phyloP scores from a whole-genome alignment of 1,284 basidiomycete genomes.

The Boletellus deceptivus region DNA sequence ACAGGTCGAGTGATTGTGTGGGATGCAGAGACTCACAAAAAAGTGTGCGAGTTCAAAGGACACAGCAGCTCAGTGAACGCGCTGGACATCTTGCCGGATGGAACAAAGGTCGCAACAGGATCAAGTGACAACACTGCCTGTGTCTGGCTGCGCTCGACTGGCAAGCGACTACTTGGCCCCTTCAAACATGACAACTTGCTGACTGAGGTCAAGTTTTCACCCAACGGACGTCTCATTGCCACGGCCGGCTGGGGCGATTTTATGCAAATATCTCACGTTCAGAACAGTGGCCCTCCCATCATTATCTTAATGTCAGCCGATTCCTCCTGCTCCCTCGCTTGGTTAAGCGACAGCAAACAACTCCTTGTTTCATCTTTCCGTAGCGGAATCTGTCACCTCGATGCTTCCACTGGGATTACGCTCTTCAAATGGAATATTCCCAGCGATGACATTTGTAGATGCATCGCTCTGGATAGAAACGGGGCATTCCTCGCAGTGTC shows the following conservation, averaged over 20 bases:
- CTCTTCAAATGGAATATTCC: conserved; percentile 4
- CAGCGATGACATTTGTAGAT: background rate
- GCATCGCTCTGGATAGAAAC: conserved; percentile 8
- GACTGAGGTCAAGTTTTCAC: conserved; percentile 12
- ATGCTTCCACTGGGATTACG: background rate
- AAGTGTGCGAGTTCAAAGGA: background rate
- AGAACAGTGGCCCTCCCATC: background rate
- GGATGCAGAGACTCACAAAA: background rate
- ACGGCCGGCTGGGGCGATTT: background rate
- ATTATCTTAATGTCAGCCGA: conserved; percentile 1
- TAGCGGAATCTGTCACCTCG: conserved; percentile 3
- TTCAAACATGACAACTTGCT: background rate
- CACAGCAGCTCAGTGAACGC: background rate
- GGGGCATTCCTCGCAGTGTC: conserved; percentile 4
- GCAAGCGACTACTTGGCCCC: background rate
- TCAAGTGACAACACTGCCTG: conserved; percentile 6
- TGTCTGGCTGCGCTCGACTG: conserved; percentile 5
- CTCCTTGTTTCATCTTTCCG: conserved; percentile 5
- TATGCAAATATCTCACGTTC: conserved; percentile 3
- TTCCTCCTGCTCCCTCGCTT: conserved; percentile 4
- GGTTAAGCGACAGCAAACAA: conserved; percentile 4
- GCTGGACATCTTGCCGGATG: conserved; percentile 13
- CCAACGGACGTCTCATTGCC: conserved; percentile 7
- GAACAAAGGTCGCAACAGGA: conserved; percentile 6
- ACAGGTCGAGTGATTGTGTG: background rate